phyloP scores from a whole-genome alignment of 352 stramenopile species.

The Phytophthora gonapodyides region DNA sequence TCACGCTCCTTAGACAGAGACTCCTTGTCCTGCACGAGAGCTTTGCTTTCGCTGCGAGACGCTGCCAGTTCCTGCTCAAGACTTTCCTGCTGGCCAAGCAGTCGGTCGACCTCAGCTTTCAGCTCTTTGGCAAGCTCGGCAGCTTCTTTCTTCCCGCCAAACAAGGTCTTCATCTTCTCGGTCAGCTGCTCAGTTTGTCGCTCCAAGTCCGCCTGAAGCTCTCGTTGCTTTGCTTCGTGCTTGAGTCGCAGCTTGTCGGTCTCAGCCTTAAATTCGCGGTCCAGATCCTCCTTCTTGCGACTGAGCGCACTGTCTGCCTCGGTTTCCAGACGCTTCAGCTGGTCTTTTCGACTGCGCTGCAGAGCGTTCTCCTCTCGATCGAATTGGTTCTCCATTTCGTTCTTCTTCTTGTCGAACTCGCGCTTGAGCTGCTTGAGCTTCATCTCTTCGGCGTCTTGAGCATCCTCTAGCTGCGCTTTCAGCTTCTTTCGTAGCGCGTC shows the following conservation, averaged over 20 bases:
- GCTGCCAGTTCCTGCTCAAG: conserved; percentile 29
- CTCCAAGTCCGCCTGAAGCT: conserved; percentile 49
- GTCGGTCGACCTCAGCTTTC: conserved; percentile 36
- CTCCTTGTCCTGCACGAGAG: conserved; percentile 24
- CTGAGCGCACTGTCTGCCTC: conserved; percentile 49
- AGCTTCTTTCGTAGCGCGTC: conserved; percentile 48
- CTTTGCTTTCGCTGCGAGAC: conserved; percentile 23
- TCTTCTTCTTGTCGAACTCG: conserved; percentile 70
- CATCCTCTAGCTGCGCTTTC: conserved; percentile 53
- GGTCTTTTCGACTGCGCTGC: conserved; percentile 60
- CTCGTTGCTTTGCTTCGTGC: conserved; percentile 47
- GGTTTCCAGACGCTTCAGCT: conserved; percentile 62
- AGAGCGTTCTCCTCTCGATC: conserved; percentile 65
- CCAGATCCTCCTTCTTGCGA: conserved; percentile 64
- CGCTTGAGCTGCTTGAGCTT: conserved; percentile 65
- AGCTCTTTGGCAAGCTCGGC: conserved; percentile 23
- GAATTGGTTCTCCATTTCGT: conserved; percentile 72
- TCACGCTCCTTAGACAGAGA: conserved; percentile 11
- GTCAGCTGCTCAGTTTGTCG: conserved; percentile 40
- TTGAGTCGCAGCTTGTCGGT: conserved; percentile 44
- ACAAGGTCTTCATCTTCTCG: conserved; percentile 35
- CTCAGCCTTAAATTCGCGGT: conserved; percentile 54
- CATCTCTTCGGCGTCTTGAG: conserved; percentile 56
- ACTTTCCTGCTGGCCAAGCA: conserved; percentile 19
- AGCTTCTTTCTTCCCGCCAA: conserved; percentile 36